These are phyloP conservation scores for Cornus florida DNA, from an alignment of 148 eudicot genomes.

Conservation along the genomic window DNA sequence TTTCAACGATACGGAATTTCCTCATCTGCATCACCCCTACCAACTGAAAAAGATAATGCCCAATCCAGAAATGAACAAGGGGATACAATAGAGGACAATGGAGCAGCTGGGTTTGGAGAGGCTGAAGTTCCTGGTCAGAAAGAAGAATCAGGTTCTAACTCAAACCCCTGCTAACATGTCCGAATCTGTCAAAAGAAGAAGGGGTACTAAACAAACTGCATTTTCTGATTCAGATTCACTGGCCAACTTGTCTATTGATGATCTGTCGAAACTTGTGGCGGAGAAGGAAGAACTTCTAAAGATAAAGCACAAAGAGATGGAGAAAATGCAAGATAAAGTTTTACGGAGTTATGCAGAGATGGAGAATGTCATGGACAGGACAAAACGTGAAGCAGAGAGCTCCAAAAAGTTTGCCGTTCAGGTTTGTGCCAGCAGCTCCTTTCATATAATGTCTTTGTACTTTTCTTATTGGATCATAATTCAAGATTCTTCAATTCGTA, in stretches of 20 bases:
- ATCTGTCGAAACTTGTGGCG: slow-evolving; percentile 59
- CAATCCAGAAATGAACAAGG: slow-evolving; percentile 28
- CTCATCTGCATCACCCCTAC: slow-evolving; percentile 64
- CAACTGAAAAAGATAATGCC: slow-evolving; percentile 40
- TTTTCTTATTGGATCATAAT: not conserved
- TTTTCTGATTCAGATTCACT: slow-evolving; percentile 46
- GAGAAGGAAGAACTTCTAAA: slow-evolving; percentile 64
- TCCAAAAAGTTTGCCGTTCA: slow-evolving; percentile 91
- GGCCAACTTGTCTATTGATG: slow-evolving; percentile 60
- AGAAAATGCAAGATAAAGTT: slow-evolving; percentile 66
- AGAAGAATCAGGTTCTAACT: slow-evolving; percentile 44
- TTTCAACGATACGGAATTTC: slow-evolving; percentile 57
- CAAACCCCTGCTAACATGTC: not conserved
- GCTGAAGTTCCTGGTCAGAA: slow-evolving; percentile 25
- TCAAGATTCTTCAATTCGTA: not conserved
- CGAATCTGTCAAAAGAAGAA: slow-evolving; percentile 22
- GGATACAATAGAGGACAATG: not conserved
- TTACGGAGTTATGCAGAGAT: slow-evolving; percentile 79
- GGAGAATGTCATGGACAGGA: slow-evolving; percentile 82
- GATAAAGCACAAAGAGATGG: slow-evolving; percentile 56
- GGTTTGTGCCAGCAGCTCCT: slow-evolving; percentile 37
- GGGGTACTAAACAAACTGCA: slow-evolving; percentile 23
- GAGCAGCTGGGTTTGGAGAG: slow-evolving; percentile 20
- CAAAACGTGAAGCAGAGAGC: slow-evolving; percentile 81
- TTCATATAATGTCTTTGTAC: not conserved